A percentile compares a stretch with the other conserved stretches of the same genome.
Conservation (phyloP, 169 alveolate species). For the Ichthyophthirius multifiliis region DNA sequence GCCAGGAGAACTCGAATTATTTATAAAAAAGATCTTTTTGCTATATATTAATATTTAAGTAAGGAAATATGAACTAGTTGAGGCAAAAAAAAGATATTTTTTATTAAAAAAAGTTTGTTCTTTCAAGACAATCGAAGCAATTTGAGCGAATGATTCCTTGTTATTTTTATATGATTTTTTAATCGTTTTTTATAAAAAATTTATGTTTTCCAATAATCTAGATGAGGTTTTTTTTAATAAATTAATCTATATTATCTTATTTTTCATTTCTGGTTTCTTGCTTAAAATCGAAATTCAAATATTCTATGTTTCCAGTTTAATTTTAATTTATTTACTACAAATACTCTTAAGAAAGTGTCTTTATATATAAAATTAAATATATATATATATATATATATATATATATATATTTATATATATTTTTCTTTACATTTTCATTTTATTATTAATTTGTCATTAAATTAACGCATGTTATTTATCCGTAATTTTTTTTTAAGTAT, state of each 20-base stretch:
- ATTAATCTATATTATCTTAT: neutral
- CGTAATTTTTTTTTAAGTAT: conserved; percentile 42
- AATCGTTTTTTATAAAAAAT: neutral
- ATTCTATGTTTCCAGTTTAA: no score
- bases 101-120: conserved; percentile 44
- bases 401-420: no score
- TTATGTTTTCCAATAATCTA: neutral
- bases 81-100: neutral
- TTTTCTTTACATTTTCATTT: conserved; percentile 52
- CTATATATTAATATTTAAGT: neutral
- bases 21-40: conserved; percentile 16
- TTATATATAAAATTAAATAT: no score
- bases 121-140: conserved; percentile 80
- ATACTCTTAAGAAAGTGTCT: no score
- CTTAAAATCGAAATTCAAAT: neutral
- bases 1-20: conserved; percentile 46
- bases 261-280: neutral
- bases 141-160: conserved; percentile 73
- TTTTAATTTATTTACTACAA: no score
- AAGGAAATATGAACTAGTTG: neutral
- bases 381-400: no score
- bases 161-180: conserved; percentile 31
- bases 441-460: conserved; percentile 54
- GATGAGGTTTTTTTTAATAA: neutral
- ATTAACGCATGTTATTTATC: conserved; percentile 46